Conservation (phyloP, 2,329 filamentous ascomycete genomes). For the Fusarium pseudonygamai region DNA sequence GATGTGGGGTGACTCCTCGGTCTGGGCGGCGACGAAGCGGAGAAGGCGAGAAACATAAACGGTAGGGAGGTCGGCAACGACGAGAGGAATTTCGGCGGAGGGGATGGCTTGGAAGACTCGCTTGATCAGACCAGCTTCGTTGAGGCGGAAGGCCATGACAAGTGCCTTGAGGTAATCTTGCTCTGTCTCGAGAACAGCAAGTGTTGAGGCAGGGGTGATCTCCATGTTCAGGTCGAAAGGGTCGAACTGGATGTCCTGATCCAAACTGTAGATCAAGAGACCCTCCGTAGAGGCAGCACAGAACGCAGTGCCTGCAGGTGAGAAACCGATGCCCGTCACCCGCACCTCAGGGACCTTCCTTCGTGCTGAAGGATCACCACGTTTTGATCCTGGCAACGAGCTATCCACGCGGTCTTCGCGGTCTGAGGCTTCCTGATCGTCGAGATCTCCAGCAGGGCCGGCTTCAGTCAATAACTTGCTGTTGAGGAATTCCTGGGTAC, state of each 20-base stretch:
- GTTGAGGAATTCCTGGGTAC: slow-evolving; percentile 97
- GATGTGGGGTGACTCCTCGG: slow-evolving; percentile 89
- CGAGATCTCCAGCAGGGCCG: slow-evolving; percentile 83
- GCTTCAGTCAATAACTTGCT: slow-evolving; percentile 91
- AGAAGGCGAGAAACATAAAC: slow-evolving; percentile 89
- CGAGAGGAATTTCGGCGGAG: slow-evolving; percentile 75
- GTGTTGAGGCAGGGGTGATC: slow-evolving; percentile 87
- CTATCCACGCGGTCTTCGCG: slow-evolving; percentile 84
- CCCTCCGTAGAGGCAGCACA: slow-evolving; percentile 96
- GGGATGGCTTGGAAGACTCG: slow-evolving; percentile 88
- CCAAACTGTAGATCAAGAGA: slow-evolving; percentile 90
- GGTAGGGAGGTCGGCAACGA: slow-evolving; percentile 80
- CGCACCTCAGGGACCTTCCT: slow-evolving; percentile 83
- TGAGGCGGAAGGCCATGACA: slow-evolving; percentile 96
- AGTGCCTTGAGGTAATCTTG: slow-evolving; percentile 90
- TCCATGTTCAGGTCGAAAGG: slow-evolving; percentile 96
- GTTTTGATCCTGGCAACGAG: slow-evolving; percentile 84
- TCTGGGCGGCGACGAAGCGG: slow-evolving; percentile 86
- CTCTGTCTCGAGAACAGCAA: slow-evolving; percentile 72
- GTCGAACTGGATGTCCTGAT: slow-evolving; percentile 86
- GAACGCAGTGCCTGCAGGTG: slow-evolving; percentile 88
- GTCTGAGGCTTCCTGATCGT: slow-evolving; percentile 89
- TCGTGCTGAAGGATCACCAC: slow-evolving; percentile 83
- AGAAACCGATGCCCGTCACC: slow-evolving; percentile 85
- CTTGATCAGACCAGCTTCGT: slow-evolving; percentile 82